Conservation (phyloP, 768 basidiomycete genomes). For the Fomitopsis serialis region DNA sequence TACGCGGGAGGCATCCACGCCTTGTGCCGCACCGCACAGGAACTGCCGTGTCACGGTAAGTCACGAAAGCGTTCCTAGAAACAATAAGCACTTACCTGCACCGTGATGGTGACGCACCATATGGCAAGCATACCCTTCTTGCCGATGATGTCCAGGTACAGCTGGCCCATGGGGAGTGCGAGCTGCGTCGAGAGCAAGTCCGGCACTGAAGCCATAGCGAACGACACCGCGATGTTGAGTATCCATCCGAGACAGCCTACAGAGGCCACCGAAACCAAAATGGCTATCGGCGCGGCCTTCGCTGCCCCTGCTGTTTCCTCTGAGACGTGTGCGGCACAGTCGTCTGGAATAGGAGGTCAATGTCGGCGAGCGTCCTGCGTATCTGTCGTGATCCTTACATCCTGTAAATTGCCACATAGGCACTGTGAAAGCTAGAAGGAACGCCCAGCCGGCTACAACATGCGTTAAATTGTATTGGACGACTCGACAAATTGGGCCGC, state of each 20-base stretch:
- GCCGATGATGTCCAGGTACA: conserved; percentile 58
- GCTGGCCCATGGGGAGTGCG: conserved; percentile 66
- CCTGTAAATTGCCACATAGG: conserved; percentile 79
- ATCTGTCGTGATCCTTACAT: conserved; percentile 41
- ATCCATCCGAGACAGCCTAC: conserved; percentile 62
- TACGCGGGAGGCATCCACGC: conserved; percentile 69
- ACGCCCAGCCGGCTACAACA: conserved; percentile 61
- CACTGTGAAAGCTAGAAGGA: conserved; percentile 63
- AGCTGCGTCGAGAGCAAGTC: conserved; percentile 43
- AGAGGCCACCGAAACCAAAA: conserved; percentile 52
- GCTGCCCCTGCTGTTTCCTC: conserved; percentile 65
- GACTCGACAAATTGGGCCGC: conserved; percentile 10
- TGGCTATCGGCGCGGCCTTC: conserved; percentile 61
- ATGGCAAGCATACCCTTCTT: conserved; percentile 67
- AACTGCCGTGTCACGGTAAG: conserved; percentile 36
- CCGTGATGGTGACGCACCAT: conserved; percentile 66
- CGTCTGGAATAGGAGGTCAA: conserved; percentile 37
- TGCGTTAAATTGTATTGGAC: background rate
- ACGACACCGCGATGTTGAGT: conserved; percentile 55
- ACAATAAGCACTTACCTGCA: conserved; percentile 32
- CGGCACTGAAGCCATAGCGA: conserved; percentile 50
- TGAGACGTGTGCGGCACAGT: conserved; percentile 73
- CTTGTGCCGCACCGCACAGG: conserved; percentile 68
- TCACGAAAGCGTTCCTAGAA: background rate
- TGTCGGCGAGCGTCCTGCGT: no score